Evolutionary conservation across 2,329 filamentous ascomycete species (phyloP).

Genomic region (Pestalotiopsis sp.): DNA sequence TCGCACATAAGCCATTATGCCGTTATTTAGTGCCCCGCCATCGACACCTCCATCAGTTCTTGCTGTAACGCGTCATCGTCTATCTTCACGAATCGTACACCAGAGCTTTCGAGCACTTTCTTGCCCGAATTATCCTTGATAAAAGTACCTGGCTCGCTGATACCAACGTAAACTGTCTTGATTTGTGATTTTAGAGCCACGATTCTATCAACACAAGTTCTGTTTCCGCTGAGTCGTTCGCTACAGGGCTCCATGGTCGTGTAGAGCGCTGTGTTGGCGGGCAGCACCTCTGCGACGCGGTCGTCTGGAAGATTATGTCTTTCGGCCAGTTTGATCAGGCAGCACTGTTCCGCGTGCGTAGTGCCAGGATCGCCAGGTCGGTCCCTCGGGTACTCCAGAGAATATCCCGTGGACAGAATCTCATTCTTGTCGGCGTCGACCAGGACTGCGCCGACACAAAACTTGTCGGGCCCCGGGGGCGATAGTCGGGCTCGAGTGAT

Average conservation of each 20-base stretch:
- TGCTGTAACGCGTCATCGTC: not conserved
- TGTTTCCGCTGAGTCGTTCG: constrained; percentile 41
- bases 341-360: constrained; percentile 46
- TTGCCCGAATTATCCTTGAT: constrained; percentile 34
- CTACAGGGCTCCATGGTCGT: constrained; percentile 50
- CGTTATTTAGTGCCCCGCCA: constrained; percentile 56
- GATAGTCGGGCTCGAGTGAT: constrained; percentile 37
- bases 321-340: constrained; percentile 46
- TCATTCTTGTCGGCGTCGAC: constrained; percentile 37
- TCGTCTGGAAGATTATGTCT: constrained; percentile 36
- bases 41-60: constrained; percentile 49
- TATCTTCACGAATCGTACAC: constrained; percentile 17
- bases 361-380: constrained; percentile 38
- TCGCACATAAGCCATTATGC: not conserved
- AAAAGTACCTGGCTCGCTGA: constrained; percentile 39
- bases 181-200: constrained; percentile 33
- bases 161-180: constrained; percentile 40
- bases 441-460: constrained; percentile 44
- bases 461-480: constrained; percentile 39
- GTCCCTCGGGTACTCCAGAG: constrained; percentile 39
- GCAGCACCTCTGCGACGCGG: constrained; percentile 37
- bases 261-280: constrained; percentile 41
- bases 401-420: constrained; percentile 45
- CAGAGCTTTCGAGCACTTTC: constrained; percentile 24
- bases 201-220: constrained; percentile 38